These are phyloP conservation scores for Colletotrichum sp. DNA, from an alignment of 2,329 filamentous ascomycete species.

Conservation along the genomic window DNA sequence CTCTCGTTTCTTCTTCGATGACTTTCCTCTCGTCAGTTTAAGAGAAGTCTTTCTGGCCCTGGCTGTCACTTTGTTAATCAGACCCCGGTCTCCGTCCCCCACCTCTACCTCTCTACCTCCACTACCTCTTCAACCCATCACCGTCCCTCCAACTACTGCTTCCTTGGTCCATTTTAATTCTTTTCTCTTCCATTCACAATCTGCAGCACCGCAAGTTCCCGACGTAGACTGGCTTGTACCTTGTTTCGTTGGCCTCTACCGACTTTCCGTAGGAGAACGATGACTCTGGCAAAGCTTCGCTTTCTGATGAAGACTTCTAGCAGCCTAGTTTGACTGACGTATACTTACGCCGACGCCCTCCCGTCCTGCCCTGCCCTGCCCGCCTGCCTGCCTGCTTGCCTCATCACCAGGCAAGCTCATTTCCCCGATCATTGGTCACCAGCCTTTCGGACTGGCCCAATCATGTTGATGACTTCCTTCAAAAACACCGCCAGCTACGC, in stretches of 20 bases:
- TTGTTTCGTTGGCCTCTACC: slow-evolving; percentile 29
- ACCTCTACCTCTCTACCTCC: slow-evolving; percentile 14
- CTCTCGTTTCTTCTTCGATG: slow-evolving; percentile 21
- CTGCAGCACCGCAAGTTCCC: slow-evolving; percentile 39
- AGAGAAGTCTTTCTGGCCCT: slow-evolving; percentile 11
- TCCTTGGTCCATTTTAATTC: slow-evolving; percentile 25
- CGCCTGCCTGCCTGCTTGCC: slow-evolving; percentile 12
- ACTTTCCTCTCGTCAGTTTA: slow-evolving; percentile 20
- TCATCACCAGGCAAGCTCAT: slow-evolving; percentile 26
- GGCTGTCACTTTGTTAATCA: slow-evolving; percentile 25
- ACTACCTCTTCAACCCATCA: slow-evolving; percentile 24
- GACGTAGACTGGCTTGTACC: slow-evolving; percentile 39
- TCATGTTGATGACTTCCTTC: slow-evolving; percentile 46
- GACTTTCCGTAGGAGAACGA: slow-evolving; percentile 38
- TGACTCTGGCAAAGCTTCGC: slow-evolving; percentile 42
- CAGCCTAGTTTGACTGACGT: slow-evolving; percentile 44
- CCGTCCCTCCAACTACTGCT: slow-evolving; percentile 21
- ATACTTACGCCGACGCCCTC: slow-evolving; percentile 35
- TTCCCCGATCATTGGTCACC: slow-evolving; percentile 46
- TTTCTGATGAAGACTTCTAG: slow-evolving; percentile 38
- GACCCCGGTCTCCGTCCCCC: slow-evolving; percentile 24
- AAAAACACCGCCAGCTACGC: slow-evolving; percentile 43
- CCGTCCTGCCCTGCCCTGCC: slow-evolving; percentile 30
- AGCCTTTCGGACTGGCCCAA: slow-evolving; percentile 40
- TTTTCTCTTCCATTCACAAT: slow-evolving; percentile 25